Evolutionary conservation across 2,329 filamentous ascomycete genomes (phyloP), one percentile per base, ranked within the genome.

Genomic region (Penicillium aurantiogriseum): DNA sequence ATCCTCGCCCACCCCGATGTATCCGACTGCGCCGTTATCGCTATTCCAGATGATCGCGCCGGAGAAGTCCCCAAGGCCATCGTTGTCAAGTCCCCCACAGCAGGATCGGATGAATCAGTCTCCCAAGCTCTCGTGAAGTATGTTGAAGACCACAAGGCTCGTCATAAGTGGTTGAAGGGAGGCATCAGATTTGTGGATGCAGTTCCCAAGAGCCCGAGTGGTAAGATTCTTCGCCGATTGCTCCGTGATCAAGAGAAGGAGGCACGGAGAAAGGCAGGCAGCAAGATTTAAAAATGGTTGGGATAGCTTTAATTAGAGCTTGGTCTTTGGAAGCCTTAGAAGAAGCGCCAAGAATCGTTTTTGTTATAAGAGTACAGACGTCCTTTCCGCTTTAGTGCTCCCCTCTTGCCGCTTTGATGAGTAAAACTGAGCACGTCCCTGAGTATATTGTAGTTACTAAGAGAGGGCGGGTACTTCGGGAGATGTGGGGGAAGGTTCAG

Each of bases 1-100:
- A 80, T 95, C 5, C 84, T 95, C 15, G 83, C 86, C 0, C 90
- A 93, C 70, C 85, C 87, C 0, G 80, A 82, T 11, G 90, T 94
- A n/a, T 84, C 85, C 43, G 90, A 95, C 74, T 89, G 86, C 64
- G 86, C 90, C 15, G 90, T 95, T 8, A 91, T 94, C 62, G 87
- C 87, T 15, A 79, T 92, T 1, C 88, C 86, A 0, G 85, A 87
- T 57, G 84, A 85, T 7, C 71, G 77, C 6, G 81, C 85, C 0
- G 85, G 85, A 29, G 85, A 88, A 64, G 75, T 87, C 0, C 85
- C 85, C 21, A 88, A 87, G 69, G 85, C 85, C 0, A 86, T 85
- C 59, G 80, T 88, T 5, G 85, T 87, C 57, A 87, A 86, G 70
- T 80, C 81, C 0, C 70, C 81, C 0, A 77, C 75, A 38, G 79